Conservation (phyloP, 108 stramenopile species). For the Conticribra guillardii region DNA sequence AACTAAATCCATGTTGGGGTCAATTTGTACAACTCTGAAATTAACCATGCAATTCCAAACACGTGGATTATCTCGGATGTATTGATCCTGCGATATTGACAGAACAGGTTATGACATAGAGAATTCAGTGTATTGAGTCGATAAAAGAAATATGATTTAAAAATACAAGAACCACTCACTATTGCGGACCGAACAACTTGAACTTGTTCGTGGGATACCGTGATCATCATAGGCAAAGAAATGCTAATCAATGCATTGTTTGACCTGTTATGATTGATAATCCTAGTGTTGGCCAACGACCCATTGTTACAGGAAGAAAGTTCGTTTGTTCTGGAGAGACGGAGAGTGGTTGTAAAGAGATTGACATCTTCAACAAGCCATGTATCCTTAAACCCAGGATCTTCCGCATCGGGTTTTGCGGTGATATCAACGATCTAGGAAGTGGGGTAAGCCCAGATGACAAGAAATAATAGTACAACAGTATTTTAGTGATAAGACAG, state of each 20-base stretch:
- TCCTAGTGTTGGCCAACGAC: conserved; percentile 54
- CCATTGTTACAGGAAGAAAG: conserved; percentile 75
- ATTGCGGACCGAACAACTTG: conserved; percentile 56
- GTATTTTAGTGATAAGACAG: no score
- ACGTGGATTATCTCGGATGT: conserved; percentile 63
- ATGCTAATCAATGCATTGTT: conserved; percentile 63
- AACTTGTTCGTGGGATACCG: conserved; percentile 58
- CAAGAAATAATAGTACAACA: no score
- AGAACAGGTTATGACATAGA: no score
- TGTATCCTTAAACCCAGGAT: conserved; percentile 42
- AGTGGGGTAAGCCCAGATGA: neutral
- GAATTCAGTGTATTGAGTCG: no score
- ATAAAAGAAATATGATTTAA: neutral
- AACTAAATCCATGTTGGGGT: conserved; percentile 53
- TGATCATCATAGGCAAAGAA: conserved; percentile 44
- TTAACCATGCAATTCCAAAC: conserved; percentile 62
- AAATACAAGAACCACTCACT: neutral
- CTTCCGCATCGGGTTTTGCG: conserved; percentile 26
- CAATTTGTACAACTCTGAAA: conserved; percentile 58
- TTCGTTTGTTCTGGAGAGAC: conserved; percentile 72
- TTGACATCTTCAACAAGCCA: conserved; percentile 88
- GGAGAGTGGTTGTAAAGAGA: conserved; percentile 71
- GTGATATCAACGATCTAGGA: conserved; percentile 17
- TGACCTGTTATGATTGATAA: conserved; percentile 75
- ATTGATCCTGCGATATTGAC: conserved; percentile 49